Evolutionary conservation across 805 yeast genomes (phyloP).

Genomic region (Sporopachydermia lactativora): DNA sequence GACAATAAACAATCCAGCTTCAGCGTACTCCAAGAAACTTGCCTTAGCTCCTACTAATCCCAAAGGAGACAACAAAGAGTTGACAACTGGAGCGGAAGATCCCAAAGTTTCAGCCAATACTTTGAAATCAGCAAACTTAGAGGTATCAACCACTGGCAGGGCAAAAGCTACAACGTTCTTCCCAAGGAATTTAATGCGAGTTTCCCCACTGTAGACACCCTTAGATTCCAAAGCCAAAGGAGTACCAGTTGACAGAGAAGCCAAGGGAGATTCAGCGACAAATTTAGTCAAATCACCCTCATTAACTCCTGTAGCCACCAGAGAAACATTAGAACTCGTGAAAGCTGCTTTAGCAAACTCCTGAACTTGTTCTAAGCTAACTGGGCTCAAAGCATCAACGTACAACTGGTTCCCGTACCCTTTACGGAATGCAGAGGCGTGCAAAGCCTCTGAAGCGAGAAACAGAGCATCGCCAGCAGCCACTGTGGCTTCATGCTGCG

Average conservation of each 20-base stretch:
- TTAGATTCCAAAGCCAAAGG: constrained; percentile 27
- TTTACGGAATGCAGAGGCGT: constrained; percentile 66
- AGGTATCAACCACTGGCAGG: constrained; percentile 50
- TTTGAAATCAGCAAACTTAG: constrained; percentile 50
- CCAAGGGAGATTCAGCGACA: constrained; percentile 50
- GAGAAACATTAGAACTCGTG: constrained; percentile 54
- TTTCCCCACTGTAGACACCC: constrained; percentile 44
- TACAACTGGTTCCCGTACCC: constrained; percentile 80
- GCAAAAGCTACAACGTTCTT: constrained; percentile 68
- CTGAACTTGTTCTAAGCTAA: constrained; percentile 50
- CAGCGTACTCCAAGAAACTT: constrained; percentile 49
- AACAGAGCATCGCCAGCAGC: constrained; percentile 37
- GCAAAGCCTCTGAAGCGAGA: constrained; percentile 65
- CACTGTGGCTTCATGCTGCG: constrained; percentile 43
- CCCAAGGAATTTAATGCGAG: constrained; percentile 44
- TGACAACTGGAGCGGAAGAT: constrained; percentile 16
- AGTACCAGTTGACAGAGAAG: constrained; percentile 48
- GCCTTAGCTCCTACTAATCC: constrained; percentile 30
- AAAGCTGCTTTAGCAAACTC: constrained; percentile 53
- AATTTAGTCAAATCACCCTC: constrained; percentile 56
- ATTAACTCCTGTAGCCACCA: constrained; percentile 62
- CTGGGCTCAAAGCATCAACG: constrained; percentile 49
- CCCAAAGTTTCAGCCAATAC: constrained; percentile 59
- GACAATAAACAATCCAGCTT: constrained; percentile 70
- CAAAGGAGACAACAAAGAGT: constrained; percentile 31